Base-by-base conservation (phyloP, 2,329 filamentous ascomycete genomes). In the Paecilomyces fulvus region DNA sequence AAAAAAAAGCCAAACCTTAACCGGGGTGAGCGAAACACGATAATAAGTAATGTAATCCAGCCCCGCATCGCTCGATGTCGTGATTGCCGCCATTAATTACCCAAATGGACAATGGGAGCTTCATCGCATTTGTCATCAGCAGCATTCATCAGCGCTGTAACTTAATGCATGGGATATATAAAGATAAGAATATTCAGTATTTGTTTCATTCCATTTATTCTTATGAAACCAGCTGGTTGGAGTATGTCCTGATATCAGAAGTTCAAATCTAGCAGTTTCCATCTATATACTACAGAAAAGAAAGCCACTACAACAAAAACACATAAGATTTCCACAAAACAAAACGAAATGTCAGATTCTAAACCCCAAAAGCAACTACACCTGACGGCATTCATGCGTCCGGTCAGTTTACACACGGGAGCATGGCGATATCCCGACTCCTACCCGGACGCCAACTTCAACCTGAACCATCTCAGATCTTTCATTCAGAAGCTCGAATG, bases 311-410 rank as follows among this genome's bases (percentile, higher is more conserved):
- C 25, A 28, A 28, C 5, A 28, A 28, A 28, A 3, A 28, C 7
- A 28, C 25, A 28, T 28, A 5, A 7, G 25, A 28, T 28, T 7
- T 28, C 3, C 9, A 31, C 9, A 31, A 37, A 43, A 17, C 3
- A 17, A 43, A 17, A 43, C 20, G 37, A 56, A 11, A 56, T 56
- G 55, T 20, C 55, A 17, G 51, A 54, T 2, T 49, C 55, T 12
- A 46, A 56, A 46, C 31, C 28, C 7, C 50, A 56, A 3, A 67
- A 66, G 54, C 64, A 78, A 58, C 67, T 82, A 5, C 80, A 83
- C 59, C 73, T 84, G 3, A 83, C 81, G 2, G 81, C 80, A 0
- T 83, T 83, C 58, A 83, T 84, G 80, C 77, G 81, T 17, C 81
- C 80, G 0, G 79, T 83, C 1, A 79, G 75, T 50, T 67, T 83